Percentiles rank a stretch among this genome's conserved stretches.
phyloP scores from a whole-genome alignment of 352 stramenopile species.

The Phytophthora cactorum region DNA sequence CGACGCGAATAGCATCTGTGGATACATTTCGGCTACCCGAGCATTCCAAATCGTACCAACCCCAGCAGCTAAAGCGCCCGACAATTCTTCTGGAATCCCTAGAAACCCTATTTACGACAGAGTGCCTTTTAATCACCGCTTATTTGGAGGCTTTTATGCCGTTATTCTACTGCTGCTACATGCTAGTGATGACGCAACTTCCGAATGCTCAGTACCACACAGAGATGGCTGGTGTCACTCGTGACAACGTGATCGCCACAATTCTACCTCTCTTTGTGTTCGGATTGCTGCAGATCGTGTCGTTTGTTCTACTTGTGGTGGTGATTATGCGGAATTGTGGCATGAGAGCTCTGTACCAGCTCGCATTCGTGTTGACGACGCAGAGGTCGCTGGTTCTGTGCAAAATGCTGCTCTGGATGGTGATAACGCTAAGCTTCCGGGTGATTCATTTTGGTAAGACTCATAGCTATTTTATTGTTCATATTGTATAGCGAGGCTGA shows the following conservation, averaged over 20 bases:
- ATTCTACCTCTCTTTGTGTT: slow-evolving; percentile 2
- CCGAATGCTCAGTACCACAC: background rate
- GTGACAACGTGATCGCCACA: background rate
- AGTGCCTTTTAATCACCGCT: background rate
- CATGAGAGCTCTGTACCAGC: slow-evolving; percentile 28
- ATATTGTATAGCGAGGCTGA: background rate
- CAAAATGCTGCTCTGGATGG: slow-evolving; percentile 42
- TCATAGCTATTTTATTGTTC: background rate
- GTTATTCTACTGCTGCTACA: background rate
- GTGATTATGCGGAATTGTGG: slow-evolving; percentile 20
- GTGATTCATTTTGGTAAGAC: slow-evolving; percentile 39
- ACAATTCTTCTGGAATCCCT: background rate
- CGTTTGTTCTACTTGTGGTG: slow-evolving; percentile 24
- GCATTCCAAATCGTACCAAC: background rate
- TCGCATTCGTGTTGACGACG: slow-evolving; percentile 43
- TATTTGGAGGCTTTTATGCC: slow-evolving; percentile 1
- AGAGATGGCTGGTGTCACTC: background rate
- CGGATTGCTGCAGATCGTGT: slow-evolving; percentile 19
- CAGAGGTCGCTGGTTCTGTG: slow-evolving; percentile 24
- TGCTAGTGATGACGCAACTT: background rate
- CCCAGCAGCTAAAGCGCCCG: background rate
- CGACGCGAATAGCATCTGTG: background rate
- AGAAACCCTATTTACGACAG: background rate
- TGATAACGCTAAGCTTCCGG: slow-evolving; percentile 24
- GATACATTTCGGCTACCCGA: background rate